A percentile compares a stretch with the other conserved stretches of the same genome.
These are phyloP conservation scores for Tuber borchii DNA, from an alignment of 495 filamentous ascomycete species.

Conservation along the genomic window DNA sequence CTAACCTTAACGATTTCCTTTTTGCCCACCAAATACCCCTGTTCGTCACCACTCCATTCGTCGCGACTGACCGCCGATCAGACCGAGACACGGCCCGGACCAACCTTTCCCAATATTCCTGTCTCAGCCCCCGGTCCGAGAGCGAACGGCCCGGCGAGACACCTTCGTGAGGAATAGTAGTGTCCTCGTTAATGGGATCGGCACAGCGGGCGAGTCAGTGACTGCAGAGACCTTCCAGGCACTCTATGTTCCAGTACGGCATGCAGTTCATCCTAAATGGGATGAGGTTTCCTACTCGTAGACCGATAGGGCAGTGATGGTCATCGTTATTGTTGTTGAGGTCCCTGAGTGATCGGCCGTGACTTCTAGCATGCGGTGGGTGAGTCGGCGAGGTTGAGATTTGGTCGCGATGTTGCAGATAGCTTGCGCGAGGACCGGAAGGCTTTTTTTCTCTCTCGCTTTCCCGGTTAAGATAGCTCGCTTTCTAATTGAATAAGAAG, in stretches of 20 bases:
- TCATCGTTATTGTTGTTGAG: neutral
- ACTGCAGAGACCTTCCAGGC: neutral
- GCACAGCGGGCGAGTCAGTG: neutral
- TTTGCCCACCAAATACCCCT: too few species aligned
- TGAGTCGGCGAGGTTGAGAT: neutral
- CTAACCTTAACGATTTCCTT: too few species aligned
- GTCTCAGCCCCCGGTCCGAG: neutral
- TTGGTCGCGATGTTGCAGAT: neutral
- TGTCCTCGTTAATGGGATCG: neutral
- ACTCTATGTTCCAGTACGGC: neutral
- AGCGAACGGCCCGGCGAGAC: neutral
- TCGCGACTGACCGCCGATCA: neutral
- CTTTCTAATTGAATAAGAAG: neutral
- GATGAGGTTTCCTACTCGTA: neutral
- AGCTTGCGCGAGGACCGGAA: neutral
- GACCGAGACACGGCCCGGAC: neutral
- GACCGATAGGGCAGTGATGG: neutral
- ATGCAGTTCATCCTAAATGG: neutral
- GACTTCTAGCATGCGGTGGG: neutral
- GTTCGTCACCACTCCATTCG: too few species aligned
- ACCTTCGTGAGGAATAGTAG: too few species aligned
- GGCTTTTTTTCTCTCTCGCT: neutral
- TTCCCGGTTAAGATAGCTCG: neutral
- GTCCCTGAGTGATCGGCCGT: neutral
- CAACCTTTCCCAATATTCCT: neutral